Base-by-base conservation (phyloP, 352 stramenopile species). In the Phytophthora colocasiae region DNA sequence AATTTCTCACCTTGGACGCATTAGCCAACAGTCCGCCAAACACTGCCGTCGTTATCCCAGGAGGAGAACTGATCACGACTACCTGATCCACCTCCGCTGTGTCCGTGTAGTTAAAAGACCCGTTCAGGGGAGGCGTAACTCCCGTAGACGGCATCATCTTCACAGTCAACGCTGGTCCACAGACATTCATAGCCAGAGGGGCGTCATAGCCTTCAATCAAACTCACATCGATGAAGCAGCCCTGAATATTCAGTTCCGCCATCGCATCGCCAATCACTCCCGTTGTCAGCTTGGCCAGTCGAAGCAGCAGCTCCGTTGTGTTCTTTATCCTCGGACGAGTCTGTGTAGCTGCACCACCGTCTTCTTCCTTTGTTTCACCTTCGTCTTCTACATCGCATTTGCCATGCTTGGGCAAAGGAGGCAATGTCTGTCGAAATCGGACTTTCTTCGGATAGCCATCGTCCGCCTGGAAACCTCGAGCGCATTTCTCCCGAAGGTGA, bases 261-360 rank as follows among this genome's bases (percentile, higher is more conserved):
- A 95, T 82, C n/a, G 87, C 87, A 55, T 95, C 87, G 31, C 76
- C 87, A 60, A 95, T 92, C 36, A 83, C 81, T 59, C 87, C 92
- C 9, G 87, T 95, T 34, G 81, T 90, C 24, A 92, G 75, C 64
- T 95, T 95, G 56, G 83, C 84, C 47, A 95, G 71, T 2, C 86
- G 84, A 62, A 95, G 60, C 39, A 95, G 60, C 48, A 93, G 63
- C 46, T 76, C 68, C 0, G 63, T 65, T 2, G 51, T 44, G 47
- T 73, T 59, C 34, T 19, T 63, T 40, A 17, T 55, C 15, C 29
- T 50, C 7, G 31, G 31, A 36, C 31, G 31, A 36, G 31, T 11
- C 9, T 11, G 31, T 36, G 2, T 36, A 3, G 31, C 31, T 36
- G 31, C 31, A 36, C 4, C 8, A 4, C 31, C 31, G 31, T 14